Base-by-base conservation (phyloP, 164 flowering plant species). In the Brasenia schreberi region DNA sequence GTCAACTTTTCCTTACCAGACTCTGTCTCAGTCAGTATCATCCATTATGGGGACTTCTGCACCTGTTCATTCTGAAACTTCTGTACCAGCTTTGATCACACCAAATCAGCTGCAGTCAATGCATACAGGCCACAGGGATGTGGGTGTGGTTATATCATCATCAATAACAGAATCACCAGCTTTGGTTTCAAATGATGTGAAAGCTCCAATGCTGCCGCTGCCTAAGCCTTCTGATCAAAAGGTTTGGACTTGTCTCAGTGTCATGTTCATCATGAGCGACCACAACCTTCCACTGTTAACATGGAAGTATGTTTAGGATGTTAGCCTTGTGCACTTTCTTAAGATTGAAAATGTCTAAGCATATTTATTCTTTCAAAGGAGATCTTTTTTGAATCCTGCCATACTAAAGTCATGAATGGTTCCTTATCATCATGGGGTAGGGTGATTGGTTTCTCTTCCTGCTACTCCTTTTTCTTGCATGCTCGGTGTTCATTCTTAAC, bases 171-270 rank as follows among this genome's bases (percentile, higher is more conserved):
- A 73, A 64, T 74, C 73, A 69, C 64, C 77, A 44, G 71, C 67
- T 12, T 69, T 85, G 43, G 80, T 76, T 59, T 58, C 72, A 42
- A 61, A 61, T 61, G 88, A 80, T 78, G 73, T 78, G 71, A 90
- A 84, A 75, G 88, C 87, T 14, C 88, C 90, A 4, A 76, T 85
- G 65, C 77, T 87, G 73, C 90, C 90, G 1, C 65, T 84, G 39
- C 87, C 84, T 9, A 66, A 76, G n/a, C 73, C 83, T 64, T 73
- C 77, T 71, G 65, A 9, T 64, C 81, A 70, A 27, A 83, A 81
- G 92, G 89, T 87, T 63, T 19, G 14, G 39, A 45, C 7, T 45
- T 44, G 14, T 45, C 53, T 12, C 14, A 23, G 2, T 45, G 14
- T 45, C 53, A 45, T 45, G 5, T 45, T 45, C 53, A 45, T 1